Evolutionary conservation across 23 red algal species (phyloP).

Genomic region (Chondrus crispus): DNA sequence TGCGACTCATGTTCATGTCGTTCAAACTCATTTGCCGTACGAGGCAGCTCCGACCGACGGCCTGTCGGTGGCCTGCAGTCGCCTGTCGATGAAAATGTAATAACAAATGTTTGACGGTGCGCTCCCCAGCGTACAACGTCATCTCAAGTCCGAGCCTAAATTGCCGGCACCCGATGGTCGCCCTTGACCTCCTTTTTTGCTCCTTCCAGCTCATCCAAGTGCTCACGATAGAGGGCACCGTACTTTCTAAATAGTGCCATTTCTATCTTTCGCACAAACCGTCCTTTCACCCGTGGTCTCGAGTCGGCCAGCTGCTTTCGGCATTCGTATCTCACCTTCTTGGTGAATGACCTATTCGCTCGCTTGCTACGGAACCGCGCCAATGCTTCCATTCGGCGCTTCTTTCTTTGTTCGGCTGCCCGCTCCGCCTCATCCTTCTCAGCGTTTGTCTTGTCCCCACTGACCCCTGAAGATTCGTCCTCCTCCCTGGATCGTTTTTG

Average conservation of each 20-base stretch:
- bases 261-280: conserved; percentile 79
- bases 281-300: conserved; percentile 79
- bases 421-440: conserved; percentile 11
- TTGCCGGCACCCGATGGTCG: neutral
- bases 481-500: too few relatives aligned
- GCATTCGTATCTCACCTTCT: conserved; percentile 80
- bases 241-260: conserved; percentile 67
- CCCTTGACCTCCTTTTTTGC: neutral
- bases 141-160: too few relatives aligned
- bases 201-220: conserved; percentile 53
- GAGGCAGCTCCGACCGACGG: too few relatives aligned
- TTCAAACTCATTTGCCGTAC: too few relatives aligned
- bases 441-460: neutral
- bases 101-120: too few relatives aligned
- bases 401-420: conserved; percentile 37
- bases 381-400: conserved; percentile 69
- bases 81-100: too few relatives aligned
- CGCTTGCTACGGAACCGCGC: conserved; percentile 68
- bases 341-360: conserved; percentile 63
- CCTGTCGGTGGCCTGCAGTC: too few relatives aligned
- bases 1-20: too few relatives aligned
- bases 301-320: conserved; percentile 82
- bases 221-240: conserved; percentile 57
- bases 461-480: neutral
- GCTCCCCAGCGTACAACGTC: too few relatives aligned